Base-by-base conservation (phyloP, 169 alveolate species). In the Babesia caballi region DNA sequence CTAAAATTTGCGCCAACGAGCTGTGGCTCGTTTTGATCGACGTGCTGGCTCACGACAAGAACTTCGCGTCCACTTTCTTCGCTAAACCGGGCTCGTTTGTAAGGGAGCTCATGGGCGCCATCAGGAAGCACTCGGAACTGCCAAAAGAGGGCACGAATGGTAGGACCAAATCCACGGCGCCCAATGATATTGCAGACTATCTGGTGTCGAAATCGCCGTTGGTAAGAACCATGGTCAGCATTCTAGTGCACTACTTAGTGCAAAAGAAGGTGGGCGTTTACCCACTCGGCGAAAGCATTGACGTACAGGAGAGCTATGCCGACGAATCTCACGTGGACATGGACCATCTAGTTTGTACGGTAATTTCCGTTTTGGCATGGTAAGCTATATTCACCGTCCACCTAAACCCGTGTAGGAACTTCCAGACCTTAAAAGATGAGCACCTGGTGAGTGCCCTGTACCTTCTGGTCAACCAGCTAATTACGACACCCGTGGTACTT, bases 81-180 rank as follows among this genome's bases (percentile, higher is more conserved):
- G 47, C 38, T 7, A 49, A 32, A 40, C 49, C 60, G 1, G 35
- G 41, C 25, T 5, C 30, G 2, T 63, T 63, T 61, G 30, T 49
- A 12, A 63, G 41, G 51, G 73, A 63, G 35, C 30, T 63, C n/a
- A 44, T 63, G 38, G 28, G 27, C 60, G 15, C 73, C 15, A 47
- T 63, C 35, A 63, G 25, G 51, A 63, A 19, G 14, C 12, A 35
- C 8, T 63, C 49, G 33, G 38, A 47, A 4, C 4, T 63, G 23
- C 4, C 36, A 9, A 47, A 30, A 25, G 50, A 49, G 19, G 38
- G 4, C 12, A 25, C 4, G n/a, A 35, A 44, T 4, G 27, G 47
- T 17, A 47, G 27, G 60, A 17, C 19, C 17, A 14, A 12, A 2
- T 6, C 38, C 3, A 46, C 8, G 1, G 7, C 28, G 2, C 19